Percentiles rank a stretch among this genome's conserved stretches.
Conservation (phyloP, 768 basidiomycete genomes). For the Steccherinum ochraceum region DNA sequence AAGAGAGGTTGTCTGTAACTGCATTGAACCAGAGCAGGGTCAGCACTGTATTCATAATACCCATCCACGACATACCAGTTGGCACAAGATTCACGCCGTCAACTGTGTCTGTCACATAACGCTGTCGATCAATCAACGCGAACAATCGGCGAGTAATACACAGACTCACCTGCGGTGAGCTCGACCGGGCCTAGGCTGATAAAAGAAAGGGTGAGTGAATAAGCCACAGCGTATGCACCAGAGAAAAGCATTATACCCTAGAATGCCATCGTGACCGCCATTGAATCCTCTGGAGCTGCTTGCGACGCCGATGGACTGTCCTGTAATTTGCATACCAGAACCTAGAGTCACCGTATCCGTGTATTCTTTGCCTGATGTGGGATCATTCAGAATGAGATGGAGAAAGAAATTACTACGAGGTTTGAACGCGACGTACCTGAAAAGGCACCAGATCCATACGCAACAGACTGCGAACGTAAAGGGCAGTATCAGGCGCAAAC, state of each 20-base stretch:
- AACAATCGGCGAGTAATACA: background rate
- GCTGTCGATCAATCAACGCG: too few relatives aligned
- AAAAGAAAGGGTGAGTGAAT: too few relatives aligned
- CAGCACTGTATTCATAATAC: too few relatives aligned
- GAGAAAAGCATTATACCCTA: slow-evolving; percentile 1
- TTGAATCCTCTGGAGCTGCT: background rate
- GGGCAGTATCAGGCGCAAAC: too few relatives aligned
- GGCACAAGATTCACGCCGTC: too few relatives aligned
- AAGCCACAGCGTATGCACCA: background rate
- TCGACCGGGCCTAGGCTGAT: slow-evolving; percentile 1
- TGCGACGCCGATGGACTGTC: slow-evolving; percentile 7
- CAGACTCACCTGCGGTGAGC: slow-evolving; percentile 1
- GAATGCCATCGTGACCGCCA: slow-evolving; percentile 4
- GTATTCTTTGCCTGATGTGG: slow-evolving; percentile 1
- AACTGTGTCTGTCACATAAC: too few relatives aligned
- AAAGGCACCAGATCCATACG: slow-evolving; percentile 15
- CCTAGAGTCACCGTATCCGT: background rate
- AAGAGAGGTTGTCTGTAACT: slow-evolving; percentile 45
- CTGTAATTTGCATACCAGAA: background rate
- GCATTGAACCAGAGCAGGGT: background rate
- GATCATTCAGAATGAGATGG: too few relatives aligned
- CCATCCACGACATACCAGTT: too few relatives aligned
- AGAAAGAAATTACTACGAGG: too few relatives aligned
- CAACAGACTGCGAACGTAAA: slow-evolving; percentile 9
- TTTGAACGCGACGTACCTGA: too few relatives aligned